Evolutionary conservation across 805 yeast species (phyloP), one percentile per base, ranked within the genome.

Genomic region (Wickerhamiella kazuoi): DNA sequence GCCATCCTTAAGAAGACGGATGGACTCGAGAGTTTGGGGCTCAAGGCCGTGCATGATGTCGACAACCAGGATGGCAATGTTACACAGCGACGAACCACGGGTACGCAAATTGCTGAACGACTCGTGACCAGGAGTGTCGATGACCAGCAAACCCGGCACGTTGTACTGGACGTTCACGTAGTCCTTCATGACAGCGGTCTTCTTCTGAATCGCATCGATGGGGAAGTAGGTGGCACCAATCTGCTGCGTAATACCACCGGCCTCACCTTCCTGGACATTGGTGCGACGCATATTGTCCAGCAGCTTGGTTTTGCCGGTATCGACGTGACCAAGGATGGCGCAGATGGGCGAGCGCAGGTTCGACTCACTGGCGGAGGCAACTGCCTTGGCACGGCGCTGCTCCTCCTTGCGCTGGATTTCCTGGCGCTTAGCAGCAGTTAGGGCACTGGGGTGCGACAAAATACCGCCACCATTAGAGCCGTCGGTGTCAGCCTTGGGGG

Each of bases 201-300:
- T 90, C 55, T 75, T 75, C 61, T 77, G 76, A 54, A 90, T 82
- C 33, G 96, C 84, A 23, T 79, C 93, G 50, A 90, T 84, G 45
- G 98, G 98, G 82, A 90, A 90, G 61, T 90, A 90, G 18, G 99
- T 90, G 41, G 99, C 99, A 74, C 99, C 99, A 57, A 90, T 90
- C 65, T 90, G 99, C 71, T 90, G 99, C 48, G 99, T 90, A 60
- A 90, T 90, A 68, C 99, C 99, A 68, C 99, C 99, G 41, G 99
- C 99, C 67, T 90, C 99, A 57, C 98, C 99, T 60, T 96, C 99
- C 68, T 90, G 99, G 45, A 90, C 99, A 56, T 90, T 90, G 32
- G 97, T 90, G 67, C 87, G 96, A 67, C 99, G 87, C 51, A 90
- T 77, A 63, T 90, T 90, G 59, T 90, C 99, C 59, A 90, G 70